Base-by-base conservation (phyloP, 2,329 filamentous ascomycete genomes). In the Penicillium sp. region DNA sequence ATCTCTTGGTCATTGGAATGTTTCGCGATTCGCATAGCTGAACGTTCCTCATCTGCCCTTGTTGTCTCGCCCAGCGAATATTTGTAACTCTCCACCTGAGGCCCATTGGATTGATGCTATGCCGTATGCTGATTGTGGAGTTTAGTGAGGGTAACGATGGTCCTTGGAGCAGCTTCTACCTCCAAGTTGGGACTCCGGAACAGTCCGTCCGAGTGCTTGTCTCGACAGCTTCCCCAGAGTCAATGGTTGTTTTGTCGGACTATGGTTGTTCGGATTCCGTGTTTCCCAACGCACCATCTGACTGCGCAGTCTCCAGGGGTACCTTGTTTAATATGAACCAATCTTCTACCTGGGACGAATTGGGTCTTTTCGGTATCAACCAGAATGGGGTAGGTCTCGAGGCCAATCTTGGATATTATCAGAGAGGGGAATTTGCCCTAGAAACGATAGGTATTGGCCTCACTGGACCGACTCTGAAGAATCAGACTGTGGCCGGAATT, bases 151-250 rank as follows among this genome's bases (percentile, higher is more conserved):
- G 86, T 48, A 80, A 83, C 62, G 88, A 91, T 69, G 88, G 88
- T 10, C 81, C 81, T 61, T 93, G 90, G 90, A 91, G 88, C 16
- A 85, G 88, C 7, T 85, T 91, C 62, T 80, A 78, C 13, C 78
- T 92, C 58, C 83, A 77, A 65, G 79, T 83, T 21, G 86, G 86
- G 50, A 77, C 74, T 8, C 83, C 84, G 14, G 70, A 73, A 25
- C 82, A 85, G 67, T 74, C 76, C 54, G 76, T 86, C 33, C 81
- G 83, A 62, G 80, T 87, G 50, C 77, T 84, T 13, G 80, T 88
- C 51, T 91, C 87, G 67, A 92, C 88, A 6, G 81, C 83, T 13
- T 80, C 87, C 43, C 90, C 89, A 35, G 88, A 91, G 72, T 86
- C 88, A 44, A 91, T 88, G 88, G 82, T 85, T 3, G 77, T 92